These are phyloP conservation scores for Termitomyces sp. DNA, from an alignment of 768 basidiomycete genomes.

Conservation along the genomic window DNA sequence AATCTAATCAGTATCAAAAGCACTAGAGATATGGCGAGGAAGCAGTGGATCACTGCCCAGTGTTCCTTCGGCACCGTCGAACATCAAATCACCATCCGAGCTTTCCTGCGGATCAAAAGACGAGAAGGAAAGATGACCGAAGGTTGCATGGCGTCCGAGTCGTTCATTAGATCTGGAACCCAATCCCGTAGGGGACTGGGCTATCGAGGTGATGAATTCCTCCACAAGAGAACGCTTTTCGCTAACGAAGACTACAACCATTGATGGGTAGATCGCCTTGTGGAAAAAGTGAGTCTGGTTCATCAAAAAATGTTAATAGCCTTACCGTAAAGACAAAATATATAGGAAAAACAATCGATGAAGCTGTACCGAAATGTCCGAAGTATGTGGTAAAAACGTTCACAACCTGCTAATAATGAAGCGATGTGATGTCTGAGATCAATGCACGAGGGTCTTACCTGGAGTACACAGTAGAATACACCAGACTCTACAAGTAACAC, in stretches of 20 bases:
- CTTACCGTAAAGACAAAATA: not conserved
- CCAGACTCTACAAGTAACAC: constrained; percentile 1
- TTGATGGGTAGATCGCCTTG: not conserved
- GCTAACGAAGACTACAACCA: not conserved
- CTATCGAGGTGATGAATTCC: not conserved
- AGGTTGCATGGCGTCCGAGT: not conserved
- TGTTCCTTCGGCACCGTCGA: not conserved
- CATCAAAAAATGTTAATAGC: not conserved
- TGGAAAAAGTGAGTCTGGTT: not conserved
- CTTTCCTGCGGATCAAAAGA: not conserved
- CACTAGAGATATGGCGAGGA: not conserved
- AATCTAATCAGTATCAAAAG: not conserved
- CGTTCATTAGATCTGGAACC: not conserved
- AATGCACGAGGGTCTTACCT: not conserved
- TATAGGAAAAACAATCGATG: not conserved
- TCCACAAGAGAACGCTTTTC: not conserved
- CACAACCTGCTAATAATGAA: not conserved
- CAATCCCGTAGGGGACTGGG: not conserved
- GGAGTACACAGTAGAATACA: not conserved
- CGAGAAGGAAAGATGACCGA: not conserved
- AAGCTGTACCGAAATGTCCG: not conserved
- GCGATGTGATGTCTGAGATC: not conserved
- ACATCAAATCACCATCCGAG: too few species aligned
- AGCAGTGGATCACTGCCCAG: not conserved
- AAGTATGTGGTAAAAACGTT: not conserved